phyloP scores from a whole-genome alignment of 306 rosid species.

The Citrullus colocynthis region DNA sequence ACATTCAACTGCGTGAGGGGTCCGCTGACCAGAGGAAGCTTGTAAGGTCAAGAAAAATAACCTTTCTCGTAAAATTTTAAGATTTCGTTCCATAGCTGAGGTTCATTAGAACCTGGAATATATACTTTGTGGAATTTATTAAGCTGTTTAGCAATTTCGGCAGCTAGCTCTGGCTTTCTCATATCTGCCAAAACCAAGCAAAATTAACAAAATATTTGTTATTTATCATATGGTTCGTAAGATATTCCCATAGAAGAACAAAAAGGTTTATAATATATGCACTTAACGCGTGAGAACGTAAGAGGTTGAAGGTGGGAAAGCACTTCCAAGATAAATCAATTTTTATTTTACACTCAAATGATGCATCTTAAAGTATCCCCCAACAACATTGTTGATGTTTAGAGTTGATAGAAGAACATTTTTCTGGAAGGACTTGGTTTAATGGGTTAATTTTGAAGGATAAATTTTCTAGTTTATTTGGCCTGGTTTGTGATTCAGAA shows the following conservation, averaged over 20 bases:
- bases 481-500: too few species aligned
- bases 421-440: too few species aligned
- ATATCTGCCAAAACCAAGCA: slow-evolving; percentile 45
- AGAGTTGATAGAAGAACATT: too few species aligned
- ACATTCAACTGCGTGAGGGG: not conserved
- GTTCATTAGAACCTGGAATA: slow-evolving; percentile 81
- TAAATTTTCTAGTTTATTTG: too few species aligned
- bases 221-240: slow-evolving; percentile 14
- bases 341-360: not conserved
- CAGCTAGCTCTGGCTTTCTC: slow-evolving; percentile 61
- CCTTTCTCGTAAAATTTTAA: slow-evolving; percentile 72
- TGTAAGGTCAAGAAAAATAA: slow-evolving; percentile 16
- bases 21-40: not conserved
- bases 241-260: not conserved
- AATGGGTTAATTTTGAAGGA: too few species aligned
- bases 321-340: not conserved
- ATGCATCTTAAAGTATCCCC: not conserved
- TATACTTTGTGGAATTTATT: slow-evolving; percentile 60
- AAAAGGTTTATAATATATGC: slow-evolving; percentile 9
- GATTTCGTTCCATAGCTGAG: slow-evolving; percentile 81
- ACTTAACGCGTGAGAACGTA: not conserved
- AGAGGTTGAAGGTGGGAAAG: not conserved
- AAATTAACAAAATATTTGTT: slow-evolving; percentile 13
- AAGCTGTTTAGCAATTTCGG: slow-evolving; percentile 66
- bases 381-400: too few species aligned